A percentile compares a stretch with the other conserved stretches of the same genome.
Evolutionary conservation across 2,329 filamentous ascomycete genomes (phyloP).

Genomic region (Thielaviopsis cerberus): DNA sequence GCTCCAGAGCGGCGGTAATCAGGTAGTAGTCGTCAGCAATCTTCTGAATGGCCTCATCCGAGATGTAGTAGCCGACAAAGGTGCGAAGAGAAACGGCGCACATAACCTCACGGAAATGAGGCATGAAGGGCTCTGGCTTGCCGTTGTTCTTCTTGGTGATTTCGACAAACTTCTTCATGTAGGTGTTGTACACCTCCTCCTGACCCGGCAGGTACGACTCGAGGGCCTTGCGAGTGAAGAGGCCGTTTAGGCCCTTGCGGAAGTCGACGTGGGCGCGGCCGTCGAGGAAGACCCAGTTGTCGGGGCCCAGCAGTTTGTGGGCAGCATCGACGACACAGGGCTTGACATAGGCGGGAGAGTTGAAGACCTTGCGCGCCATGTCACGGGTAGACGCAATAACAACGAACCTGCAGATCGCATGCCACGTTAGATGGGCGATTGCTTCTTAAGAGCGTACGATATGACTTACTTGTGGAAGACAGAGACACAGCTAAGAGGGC

Average conservation of each 20-base stretch:
- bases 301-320: slow-evolving; percentile 74
- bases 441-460: neutral
- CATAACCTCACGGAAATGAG: slow-evolving; percentile 82
- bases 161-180: slow-evolving; percentile 62
- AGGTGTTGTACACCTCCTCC: slow-evolving; percentile 76
- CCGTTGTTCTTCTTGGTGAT: slow-evolving; percentile 53
- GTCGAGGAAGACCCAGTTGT: slow-evolving; percentile 95
- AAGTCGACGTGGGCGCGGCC: slow-evolving; percentile 91
- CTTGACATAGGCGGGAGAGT: slow-evolving; percentile 79
- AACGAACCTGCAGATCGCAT: slow-evolving; percentile 55
- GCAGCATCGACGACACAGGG: slow-evolving; percentile 91
- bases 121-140: slow-evolving; percentile 74
- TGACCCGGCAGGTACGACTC: slow-evolving; percentile 78
- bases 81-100: slow-evolving; percentile 87
- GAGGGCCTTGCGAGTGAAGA: slow-evolving; percentile 84
- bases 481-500: slow-evolving; percentile 84
- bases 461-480: slow-evolving; percentile 86
- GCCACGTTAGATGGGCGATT: neutral
- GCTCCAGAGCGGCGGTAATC: slow-evolving; percentile 84
- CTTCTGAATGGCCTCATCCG: slow-evolving; percentile 75
- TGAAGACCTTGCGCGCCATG: slow-evolving; percentile 91
- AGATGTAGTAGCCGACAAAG: slow-evolving; percentile 94
- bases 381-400: slow-evolving; percentile 91
- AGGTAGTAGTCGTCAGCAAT: slow-evolving; percentile 94
- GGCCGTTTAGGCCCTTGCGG: slow-evolving; percentile 83